Base-by-base conservation (phyloP, 2,329 filamentous ascomycete species). In the Ustulina deusta region DNA sequence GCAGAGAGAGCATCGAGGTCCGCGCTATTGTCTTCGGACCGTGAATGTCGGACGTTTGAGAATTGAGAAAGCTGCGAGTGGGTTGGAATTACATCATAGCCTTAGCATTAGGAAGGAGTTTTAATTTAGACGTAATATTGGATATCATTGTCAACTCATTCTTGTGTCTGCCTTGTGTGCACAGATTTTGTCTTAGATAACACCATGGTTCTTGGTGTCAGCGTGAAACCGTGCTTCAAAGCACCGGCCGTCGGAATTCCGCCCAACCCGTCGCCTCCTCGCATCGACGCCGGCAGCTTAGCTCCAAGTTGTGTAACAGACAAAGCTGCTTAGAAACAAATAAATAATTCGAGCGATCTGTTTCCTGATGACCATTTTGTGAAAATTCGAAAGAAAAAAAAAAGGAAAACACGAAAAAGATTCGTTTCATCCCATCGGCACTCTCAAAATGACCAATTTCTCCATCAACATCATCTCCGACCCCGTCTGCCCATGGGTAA, bases 1-100 rank as follows among this genome's bases (percentile, higher is more conserved):
- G 87, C 0, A 86, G 94, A 71, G 92, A 97, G 83, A 97, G 93
- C 77, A 97, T 97, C 77, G 94, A 97, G 80, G 92, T 97, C 17
- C 86, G 94, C 73, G 90, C 92, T 40, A 83, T 97, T 78, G 91
- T 97, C 0, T 97, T 97, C 84, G 92, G 91, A 0, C 83, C 84
- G 15, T 86, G 70, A 81, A 15, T 11, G 25, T 25, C 1, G 22
- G 25, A 34, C 20, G 6, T 27, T 22, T 27, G 20, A 22, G 34
- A n/a, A 32, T 29, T 38, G 49, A 65, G 3, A 27, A 42, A 34
- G 7, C 34, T 54, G 55, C 6, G 38, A 46, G 1, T 22, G 13
- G 25, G 5, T 36, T 38, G 36, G 6, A 27, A 25, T 42, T 54
- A 13, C 9, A 22, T 25, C 13, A 29, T 54, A 25, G 25, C 15